Base-by-base conservation (phyloP, 1,139 yeast genomes). In the Debaryomyces psychrophilus region DNA sequence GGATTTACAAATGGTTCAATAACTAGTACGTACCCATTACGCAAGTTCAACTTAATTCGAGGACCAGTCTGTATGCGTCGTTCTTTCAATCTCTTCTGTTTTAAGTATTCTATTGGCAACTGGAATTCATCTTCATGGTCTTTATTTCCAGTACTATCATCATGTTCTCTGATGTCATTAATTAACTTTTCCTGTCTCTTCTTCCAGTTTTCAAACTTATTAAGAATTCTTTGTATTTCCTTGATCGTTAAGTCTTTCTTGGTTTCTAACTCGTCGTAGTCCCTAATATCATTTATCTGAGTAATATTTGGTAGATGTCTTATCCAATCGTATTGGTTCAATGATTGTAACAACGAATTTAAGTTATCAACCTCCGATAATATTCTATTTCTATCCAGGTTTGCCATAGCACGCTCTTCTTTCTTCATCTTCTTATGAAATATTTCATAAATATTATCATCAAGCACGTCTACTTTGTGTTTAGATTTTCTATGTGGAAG, bases 341-440 rank as follows among this genome's bases (percentile, higher is more conserved):
- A 69, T 23, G 70, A 68, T 39, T 63, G 73, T 52, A 65, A 69
- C 63, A 77, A 83, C 37, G 64, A 58, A 43, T 63, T 71, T 58
- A 79, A 71, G 50, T 69, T 76, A 56, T 74, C 85, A 9, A 81
- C 72, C 47, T 83, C 89, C 17, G 70, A 62, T 43, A 71, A 62
- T 17, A 80, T 71, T 48, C 76, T 70, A 44, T 71, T 73, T 5
- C 81, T 63, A 56, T 87, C 95, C 18, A 76, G 70, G 50, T 77
- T 78, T 31, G 80, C 73, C 80, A 85, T 81, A 34, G 80, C 73
- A 45, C 76, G 76, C 59, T 87, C 95, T 48, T 83, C 86, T 45
- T 82, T 80, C 50, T 77, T 80, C 87, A 85, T 83, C 38, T 77
- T 70, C 37, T 76, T 72, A 59, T 86, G 92, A 55, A 82, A 84